phyloP scores from a whole-genome alignment of 805 yeast species.

The Wickerhamiella siamensis region DNA sequence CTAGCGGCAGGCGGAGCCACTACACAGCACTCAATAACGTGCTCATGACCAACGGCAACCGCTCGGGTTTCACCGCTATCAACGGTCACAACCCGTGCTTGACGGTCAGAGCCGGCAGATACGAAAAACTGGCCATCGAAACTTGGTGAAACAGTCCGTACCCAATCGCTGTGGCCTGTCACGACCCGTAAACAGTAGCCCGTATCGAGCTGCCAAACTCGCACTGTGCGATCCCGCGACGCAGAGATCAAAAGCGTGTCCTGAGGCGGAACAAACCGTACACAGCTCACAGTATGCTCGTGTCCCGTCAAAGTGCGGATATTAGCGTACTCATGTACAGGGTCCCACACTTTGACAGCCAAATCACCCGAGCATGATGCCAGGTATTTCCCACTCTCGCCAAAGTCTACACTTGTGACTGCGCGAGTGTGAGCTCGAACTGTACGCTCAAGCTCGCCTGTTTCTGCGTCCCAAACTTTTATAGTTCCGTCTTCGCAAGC shows the following conservation, averaged over 20 bases:
- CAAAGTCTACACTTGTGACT: conserved; percentile 45
- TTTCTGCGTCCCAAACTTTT: conserved; percentile 58
- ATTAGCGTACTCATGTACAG: conserved; percentile 34
- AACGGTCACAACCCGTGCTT: conserved; percentile 52
- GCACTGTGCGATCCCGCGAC: conserved; percentile 82
- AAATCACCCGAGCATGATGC: conserved; percentile 39
- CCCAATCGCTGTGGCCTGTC: conserved; percentile 82
- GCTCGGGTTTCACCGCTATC: conserved; percentile 54
- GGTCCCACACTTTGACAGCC: conserved; percentile 59
- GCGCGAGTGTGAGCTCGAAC: conserved; percentile 65
- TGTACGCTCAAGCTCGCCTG: conserved; percentile 44
- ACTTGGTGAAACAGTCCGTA: conserved; percentile 41
- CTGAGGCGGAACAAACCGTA: conserved; percentile 35
- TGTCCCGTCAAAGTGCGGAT: conserved; percentile 64
- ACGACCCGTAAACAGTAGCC: conserved; percentile 58
- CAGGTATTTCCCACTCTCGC: conserved; percentile 29
- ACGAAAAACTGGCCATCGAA: conserved; percentile 41
- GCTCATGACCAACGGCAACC: conserved; percentile 60
- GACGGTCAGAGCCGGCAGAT: conserved; percentile 69
- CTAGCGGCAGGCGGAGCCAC: conserved; percentile 47
- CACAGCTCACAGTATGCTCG: conserved; percentile 66
- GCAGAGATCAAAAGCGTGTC: conserved; percentile 45
- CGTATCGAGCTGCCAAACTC: conserved; percentile 53
- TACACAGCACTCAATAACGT: conserved; percentile 62
- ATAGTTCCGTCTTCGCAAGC: conserved; percentile 64